phyloP scores from a whole-genome alignment of 768 basidiomycete genomes.

The Russula earlei region DNA sequence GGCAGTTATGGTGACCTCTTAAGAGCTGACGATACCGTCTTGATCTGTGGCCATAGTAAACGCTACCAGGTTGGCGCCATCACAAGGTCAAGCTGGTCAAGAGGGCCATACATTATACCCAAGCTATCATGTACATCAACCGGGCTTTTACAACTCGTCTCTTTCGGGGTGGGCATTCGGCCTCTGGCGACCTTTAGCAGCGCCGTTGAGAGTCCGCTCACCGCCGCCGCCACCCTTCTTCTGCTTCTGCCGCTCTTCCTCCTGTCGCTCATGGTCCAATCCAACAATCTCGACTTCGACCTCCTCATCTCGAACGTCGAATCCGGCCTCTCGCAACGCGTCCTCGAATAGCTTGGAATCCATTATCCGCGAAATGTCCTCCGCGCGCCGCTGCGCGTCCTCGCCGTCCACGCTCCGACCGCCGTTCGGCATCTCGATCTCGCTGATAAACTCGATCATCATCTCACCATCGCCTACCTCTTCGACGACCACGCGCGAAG shows the following conservation, averaged over 20 bases:
- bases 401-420: not conserved
- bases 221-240: not conserved
- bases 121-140: not conserved
- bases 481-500: constrained; percentile 18
- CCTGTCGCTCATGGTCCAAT: constrained; percentile 7
- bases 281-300: constrained; percentile 19
- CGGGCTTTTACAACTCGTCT: constrained; percentile 8
- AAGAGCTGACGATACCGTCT: too few relatives aligned
- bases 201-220: not conserved
- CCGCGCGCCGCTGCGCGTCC: constrained; percentile 19
- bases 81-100: not conserved
- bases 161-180: not conserved
- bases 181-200: constrained; percentile 6
- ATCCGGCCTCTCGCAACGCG: constrained; percentile 44
- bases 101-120: too few relatives aligned
- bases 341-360: constrained; percentile 32
- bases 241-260: constrained; percentile 17
- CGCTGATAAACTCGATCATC: constrained; percentile 21
- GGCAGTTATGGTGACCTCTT: too few relatives aligned
- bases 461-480: constrained; percentile 21
- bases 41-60: too few relatives aligned
- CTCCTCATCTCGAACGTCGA: constrained; percentile 36
- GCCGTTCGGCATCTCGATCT: constrained; percentile 3
- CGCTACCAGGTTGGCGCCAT: too few relatives aligned
- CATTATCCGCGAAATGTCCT: constrained; percentile 26